phyloP scores from a whole-genome alignment of 306 rosid genomes.

The Vicia villosa region DNA sequence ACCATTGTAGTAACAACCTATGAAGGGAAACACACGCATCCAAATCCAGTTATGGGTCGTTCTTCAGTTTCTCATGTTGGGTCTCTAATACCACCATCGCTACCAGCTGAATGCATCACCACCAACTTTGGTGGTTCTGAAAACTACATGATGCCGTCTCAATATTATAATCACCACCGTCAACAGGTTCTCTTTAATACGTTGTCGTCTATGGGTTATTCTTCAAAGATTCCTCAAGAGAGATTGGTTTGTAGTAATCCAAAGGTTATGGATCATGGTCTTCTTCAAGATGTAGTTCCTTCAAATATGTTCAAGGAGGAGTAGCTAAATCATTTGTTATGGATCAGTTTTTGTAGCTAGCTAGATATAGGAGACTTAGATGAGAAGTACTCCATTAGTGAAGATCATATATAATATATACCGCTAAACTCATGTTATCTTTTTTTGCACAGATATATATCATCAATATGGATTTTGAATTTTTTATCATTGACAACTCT shows the following conservation, averaged over 20 bases:
- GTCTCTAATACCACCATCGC: neutral
- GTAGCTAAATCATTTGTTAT: conserved; percentile 10
- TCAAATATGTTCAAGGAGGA: conserved; percentile 64
- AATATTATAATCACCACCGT: conserved; percentile 29
- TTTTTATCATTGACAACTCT: neutral
- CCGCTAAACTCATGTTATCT: conserved; percentile 34
- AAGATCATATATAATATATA: conserved; percentile 17
- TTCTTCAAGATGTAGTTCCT: conserved; percentile 78
- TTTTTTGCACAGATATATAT: conserved; percentile 29
- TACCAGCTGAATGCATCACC: conserved; percentile 25
- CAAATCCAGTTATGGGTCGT: conserved; percentile 68
- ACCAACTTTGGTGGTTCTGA: neutral
- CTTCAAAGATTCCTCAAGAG: conserved; percentile 42
- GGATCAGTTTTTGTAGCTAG: conserved; percentile 32
- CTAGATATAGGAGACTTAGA: neutral
- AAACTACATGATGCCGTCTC: conserved; percentile 35
- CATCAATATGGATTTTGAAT: neutral
- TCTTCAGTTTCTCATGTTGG: conserved; percentile 23
- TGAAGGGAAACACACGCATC: conserved; percentile 89
- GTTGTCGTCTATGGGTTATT: conserved; percentile 39
- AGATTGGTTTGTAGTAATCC: conserved; percentile 47
- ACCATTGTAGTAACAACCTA: conserved; percentile 82
- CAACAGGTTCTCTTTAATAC: conserved; percentile 35
- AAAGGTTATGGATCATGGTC: conserved; percentile 54
- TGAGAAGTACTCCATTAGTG: conserved; percentile 35